Evolutionary conservation across 495 filamentous ascomycete species (phyloP).

Genomic region (Penicillium cataractarum): DNA sequence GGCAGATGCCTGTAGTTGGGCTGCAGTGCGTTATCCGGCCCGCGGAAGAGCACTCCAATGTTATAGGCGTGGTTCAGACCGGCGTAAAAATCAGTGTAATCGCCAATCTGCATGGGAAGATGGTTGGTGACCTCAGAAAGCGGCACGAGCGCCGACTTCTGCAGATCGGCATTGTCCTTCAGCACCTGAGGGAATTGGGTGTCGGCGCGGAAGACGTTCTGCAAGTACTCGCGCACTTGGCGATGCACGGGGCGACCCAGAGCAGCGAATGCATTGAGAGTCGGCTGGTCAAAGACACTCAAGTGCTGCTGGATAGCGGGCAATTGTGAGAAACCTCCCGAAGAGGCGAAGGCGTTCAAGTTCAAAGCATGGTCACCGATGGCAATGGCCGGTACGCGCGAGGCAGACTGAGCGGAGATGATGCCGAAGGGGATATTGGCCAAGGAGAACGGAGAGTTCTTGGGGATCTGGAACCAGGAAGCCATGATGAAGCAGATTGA

Average conservation of each 20-base stretch:
- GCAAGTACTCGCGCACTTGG: slow-evolving; percentile 73
- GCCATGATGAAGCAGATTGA: slow-evolving; percentile 48
- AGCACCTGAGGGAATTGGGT: slow-evolving; percentile 63
- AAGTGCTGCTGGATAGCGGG: slow-evolving; percentile 60
- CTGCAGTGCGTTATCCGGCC: slow-evolving; percentile 76
- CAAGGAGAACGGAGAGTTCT: slow-evolving; percentile 76
- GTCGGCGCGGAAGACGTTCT: slow-evolving; percentile 66
- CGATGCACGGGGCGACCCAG: slow-evolving; percentile 73
- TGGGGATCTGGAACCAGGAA: slow-evolving; percentile 68
- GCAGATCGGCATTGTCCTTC: slow-evolving; percentile 57
- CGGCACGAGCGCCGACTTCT: slow-evolving; percentile 56
- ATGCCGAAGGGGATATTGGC: slow-evolving; percentile 94
- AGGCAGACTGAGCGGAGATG: slow-evolving; percentile 59
- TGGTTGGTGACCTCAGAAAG: slow-evolving; percentile 67
- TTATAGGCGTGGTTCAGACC: slow-evolving; percentile 86
- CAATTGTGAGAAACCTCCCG: slow-evolving; percentile 63
- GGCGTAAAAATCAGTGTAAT: slow-evolving; percentile 98
- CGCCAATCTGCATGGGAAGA: slow-evolving; percentile 85
- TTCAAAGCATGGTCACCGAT: slow-evolving; percentile 81
- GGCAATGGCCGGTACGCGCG: slow-evolving; percentile 71
- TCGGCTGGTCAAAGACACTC: slow-evolving; percentile 67
- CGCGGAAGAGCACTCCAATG: slow-evolving; percentile 82
- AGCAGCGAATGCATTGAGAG: slow-evolving; percentile 81
- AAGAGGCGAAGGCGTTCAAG: slow-evolving; percentile 63
- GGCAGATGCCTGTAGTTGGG: slow-evolving; percentile 91